Percentiles rank a stretch among this genome's conserved stretches.
Evolutionary conservation across 1,284 basidiomycete genomes (phyloP).

Genomic region (Apiotrichum akiyoshidainum): DNA sequence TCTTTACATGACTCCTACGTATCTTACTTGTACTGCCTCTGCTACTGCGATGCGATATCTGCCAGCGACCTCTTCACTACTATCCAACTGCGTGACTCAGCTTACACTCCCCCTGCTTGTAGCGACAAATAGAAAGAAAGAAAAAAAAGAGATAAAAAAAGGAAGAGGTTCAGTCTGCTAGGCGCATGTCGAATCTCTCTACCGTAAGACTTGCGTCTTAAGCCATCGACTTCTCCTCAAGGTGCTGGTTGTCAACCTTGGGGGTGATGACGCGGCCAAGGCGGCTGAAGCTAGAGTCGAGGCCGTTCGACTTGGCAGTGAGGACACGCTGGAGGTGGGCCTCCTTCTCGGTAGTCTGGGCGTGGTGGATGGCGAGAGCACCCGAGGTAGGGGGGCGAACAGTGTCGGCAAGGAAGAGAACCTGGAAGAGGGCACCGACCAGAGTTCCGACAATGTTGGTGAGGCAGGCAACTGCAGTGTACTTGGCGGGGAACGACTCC

Average conservation of each 20-base stretch:
- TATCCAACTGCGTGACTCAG: no score
- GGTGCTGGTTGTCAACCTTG: neutral
- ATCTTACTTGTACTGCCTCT: no score
- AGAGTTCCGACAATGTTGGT: slow-evolving; percentile 15
- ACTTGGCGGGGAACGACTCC: slow-evolving; percentile 8
- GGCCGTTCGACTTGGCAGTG: neutral
- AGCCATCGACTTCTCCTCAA: neutral
- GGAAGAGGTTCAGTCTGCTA: neutral
- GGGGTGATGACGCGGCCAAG: neutral
- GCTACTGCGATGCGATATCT: no score
- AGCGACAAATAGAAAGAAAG: no score
- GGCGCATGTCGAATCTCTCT: neutral
- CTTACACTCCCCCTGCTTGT: no score
- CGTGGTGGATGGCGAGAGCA: slow-evolving; percentile 2
- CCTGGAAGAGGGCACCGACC: slow-evolving; percentile 16
- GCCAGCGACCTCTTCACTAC: no score
- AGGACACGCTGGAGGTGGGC: slow-evolving; percentile 7
- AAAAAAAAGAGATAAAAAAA: neutral
- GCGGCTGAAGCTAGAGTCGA: neutral
- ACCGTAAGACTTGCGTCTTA: neutral
- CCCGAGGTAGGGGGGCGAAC: slow-evolving; percentile 7
- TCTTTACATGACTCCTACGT: no score
- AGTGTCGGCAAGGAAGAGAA: slow-evolving; percentile 16
- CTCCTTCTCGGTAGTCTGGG: slow-evolving; percentile 2
- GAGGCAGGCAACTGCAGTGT: slow-evolving; percentile 10